phyloP scores from a whole-genome alignment of 2,329 filamentous ascomycete genomes.

The Coleophoma cylindrospora region DNA sequence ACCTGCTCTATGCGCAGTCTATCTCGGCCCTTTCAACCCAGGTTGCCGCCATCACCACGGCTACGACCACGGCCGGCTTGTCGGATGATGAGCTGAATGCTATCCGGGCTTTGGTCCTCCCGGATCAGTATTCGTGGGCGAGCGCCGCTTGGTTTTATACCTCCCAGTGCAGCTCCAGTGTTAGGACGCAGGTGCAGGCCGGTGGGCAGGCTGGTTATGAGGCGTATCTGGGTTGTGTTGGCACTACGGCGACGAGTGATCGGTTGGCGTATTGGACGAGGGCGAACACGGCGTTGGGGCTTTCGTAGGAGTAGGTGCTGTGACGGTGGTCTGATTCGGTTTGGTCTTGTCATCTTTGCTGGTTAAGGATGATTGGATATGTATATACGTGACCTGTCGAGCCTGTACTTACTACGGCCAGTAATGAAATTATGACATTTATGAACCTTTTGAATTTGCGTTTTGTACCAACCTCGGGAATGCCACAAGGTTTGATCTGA shows the following conservation, averaged over 20 bases:
- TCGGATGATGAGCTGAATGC: slow-evolving; percentile 31
- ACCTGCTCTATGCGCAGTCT: slow-evolving; percentile 46
- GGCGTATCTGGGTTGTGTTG: slow-evolving; percentile 50
- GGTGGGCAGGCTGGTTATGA: slow-evolving; percentile 43
- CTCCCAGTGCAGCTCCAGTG: slow-evolving; percentile 42
- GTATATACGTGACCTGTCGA: too few relatives aligned
- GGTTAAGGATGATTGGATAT: too few relatives aligned
- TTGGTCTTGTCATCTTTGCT: too few relatives aligned
- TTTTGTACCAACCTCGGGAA: too few relatives aligned
- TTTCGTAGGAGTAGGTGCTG: neutral
- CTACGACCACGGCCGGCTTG: slow-evolving; percentile 22
- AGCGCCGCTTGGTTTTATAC: slow-evolving; percentile 57
- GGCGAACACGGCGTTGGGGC: slow-evolving; percentile 36
- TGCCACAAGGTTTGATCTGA: too few relatives aligned
- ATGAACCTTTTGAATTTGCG: too few relatives aligned
- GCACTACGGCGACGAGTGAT: slow-evolving; percentile 38
- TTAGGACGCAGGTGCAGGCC: slow-evolving; percentile 35
- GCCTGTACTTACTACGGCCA: too few relatives aligned
- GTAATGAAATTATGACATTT: too few relatives aligned
- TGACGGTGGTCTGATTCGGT: too few relatives aligned
- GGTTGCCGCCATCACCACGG: slow-evolving; percentile 22
- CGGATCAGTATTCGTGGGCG: slow-evolving; percentile 47
- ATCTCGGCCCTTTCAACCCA: slow-evolving; percentile 36
- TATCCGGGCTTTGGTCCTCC: slow-evolving; percentile 44
- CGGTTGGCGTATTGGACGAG: slow-evolving; percentile 43